Conservation (phyloP, 2,329 filamentous ascomycete species). For the Nemania diffusa region DNA sequence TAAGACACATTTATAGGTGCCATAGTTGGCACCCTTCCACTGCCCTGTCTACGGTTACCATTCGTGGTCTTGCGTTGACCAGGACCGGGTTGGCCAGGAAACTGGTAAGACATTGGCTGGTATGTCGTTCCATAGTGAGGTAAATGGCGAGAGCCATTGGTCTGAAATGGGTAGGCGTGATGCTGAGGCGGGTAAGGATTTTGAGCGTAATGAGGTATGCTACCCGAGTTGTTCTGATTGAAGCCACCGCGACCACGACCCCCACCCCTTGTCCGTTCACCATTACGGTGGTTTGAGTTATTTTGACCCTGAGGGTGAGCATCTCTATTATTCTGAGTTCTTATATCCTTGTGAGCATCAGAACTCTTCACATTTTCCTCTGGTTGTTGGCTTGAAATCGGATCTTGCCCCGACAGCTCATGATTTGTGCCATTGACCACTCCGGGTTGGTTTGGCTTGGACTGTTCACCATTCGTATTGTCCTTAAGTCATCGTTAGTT, state of each 20-base stretch:
- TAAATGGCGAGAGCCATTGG: constrained; percentile 33
- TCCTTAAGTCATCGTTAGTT: constrained; percentile 29
- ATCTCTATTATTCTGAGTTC: constrained; percentile 38
- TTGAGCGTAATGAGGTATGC: constrained; percentile 43
- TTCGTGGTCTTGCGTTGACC: constrained; percentile 41
- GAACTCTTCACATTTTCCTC: constrained; percentile 40
- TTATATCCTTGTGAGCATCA: constrained; percentile 40
- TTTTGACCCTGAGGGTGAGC: constrained; percentile 40
- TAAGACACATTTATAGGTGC: constrained; percentile 65
- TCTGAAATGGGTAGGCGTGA: constrained; percentile 38
- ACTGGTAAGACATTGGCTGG: constrained; percentile 42
- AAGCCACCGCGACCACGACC: constrained; percentile 57
- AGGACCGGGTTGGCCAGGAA: constrained; percentile 40
- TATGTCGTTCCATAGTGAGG: constrained; percentile 39
- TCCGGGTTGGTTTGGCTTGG: constrained; percentile 38
- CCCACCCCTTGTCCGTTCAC: constrained; percentile 56
- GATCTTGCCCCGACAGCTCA: constrained; percentile 32
- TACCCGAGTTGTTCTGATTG: constrained; percentile 41
- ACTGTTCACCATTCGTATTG: constrained; percentile 36
- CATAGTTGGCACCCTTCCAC: constrained; percentile 45
- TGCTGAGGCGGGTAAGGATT: constrained; percentile 36
- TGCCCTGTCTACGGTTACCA: constrained; percentile 40
- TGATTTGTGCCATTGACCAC: constrained; percentile 33
- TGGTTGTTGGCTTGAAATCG: constrained; percentile 32
- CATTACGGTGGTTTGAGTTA: constrained; percentile 48